Evolutionary conservation across 129 eudicot species (phyloP), one percentile per base, ranked within the genome.

Genomic region (Flaveria trinervia): DNA sequence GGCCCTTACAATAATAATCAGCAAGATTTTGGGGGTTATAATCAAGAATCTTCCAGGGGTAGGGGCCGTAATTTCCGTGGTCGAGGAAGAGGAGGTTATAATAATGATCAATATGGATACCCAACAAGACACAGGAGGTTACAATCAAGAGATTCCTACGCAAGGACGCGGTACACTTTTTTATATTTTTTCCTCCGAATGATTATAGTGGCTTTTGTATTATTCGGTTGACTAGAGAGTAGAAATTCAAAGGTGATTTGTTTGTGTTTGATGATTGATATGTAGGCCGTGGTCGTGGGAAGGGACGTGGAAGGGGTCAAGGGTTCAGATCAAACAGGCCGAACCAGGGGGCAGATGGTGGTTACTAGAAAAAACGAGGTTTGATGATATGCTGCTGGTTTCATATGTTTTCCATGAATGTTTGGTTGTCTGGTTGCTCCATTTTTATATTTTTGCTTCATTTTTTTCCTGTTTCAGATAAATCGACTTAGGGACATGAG

Each of bases 241-340:
- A 52, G 1, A 36, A 9, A 15, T 9, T 1, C 9, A 33, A 54
- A 33, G 17, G 8, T 57, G 5, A 55, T 26, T 43, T 69, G 39
- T 17, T 56, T 71, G 62, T 43, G 72, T 41, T 73, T 72, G 66
- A 54, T 54, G 17, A 54, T 8, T 61, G 15, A 25, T 30, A 18
- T 73, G 83, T 78, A 90, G 98, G 98, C 5, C 96, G 96, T 85
- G 98, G 98, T 26, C 94, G 98, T 70, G 93, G 93, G 46, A 83
- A 94, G 86, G 92, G 90, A 26, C 89, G 90, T 54, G 92, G 98
- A 18, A 72, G 96, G 79, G 90, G 97, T 15, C 88, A 91, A 77
- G 96, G 96, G 64, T 84, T 81, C 71, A 84, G 92, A 74, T 69
- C 90, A 33, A 88, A 88, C 68, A 90, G 90, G 56, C 86, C 88